phyloP scores from a whole-genome alignment of 2,329 filamentous ascomycete species.

The Phyllosticta citriasiana region DNA sequence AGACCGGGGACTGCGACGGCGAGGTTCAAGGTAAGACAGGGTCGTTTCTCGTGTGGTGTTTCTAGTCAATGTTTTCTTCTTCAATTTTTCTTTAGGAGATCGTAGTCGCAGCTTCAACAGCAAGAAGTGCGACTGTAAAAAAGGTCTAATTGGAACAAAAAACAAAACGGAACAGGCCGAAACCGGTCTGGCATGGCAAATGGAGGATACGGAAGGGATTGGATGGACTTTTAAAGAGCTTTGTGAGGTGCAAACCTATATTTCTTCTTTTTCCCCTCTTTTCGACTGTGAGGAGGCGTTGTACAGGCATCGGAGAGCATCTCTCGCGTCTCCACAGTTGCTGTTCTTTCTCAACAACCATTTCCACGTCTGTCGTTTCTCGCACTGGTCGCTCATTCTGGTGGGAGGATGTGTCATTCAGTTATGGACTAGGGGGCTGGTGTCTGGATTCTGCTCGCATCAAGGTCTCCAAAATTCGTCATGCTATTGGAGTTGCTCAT shows the following conservation, averaged over 20 bases:
- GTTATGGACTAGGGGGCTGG: neutral
- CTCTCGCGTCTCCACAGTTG: neutral
- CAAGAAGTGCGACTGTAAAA: neutral
- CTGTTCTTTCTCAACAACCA: neutral
- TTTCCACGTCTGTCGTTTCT: neutral
- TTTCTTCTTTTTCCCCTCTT: neutral
- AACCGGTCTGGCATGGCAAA: neutral
- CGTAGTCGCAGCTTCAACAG: neutral
- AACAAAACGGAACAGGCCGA: neutral
- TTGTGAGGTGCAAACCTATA: neutral
- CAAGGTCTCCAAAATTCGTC: neutral
- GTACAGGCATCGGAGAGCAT: neutral
- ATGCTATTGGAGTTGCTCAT: neutral
- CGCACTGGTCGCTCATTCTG: neutral
- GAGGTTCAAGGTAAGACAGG: constrained; percentile 2
- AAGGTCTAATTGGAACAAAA: neutral
- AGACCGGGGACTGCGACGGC: constrained; percentile 21
- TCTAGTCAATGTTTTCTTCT: neutral
- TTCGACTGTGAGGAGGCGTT: neutral
- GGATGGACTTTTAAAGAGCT: neutral
- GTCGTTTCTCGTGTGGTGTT: neutral
- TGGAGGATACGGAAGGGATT: neutral
- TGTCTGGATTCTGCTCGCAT: neutral
- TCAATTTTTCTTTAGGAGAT: neutral
- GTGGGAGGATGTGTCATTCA: neutral